Percentiles rank a stretch among this genome's conserved stretches.
Evolutionary conservation across 345 rosid species (phyloP).

Genomic region (Populus pruinosa): DNA sequence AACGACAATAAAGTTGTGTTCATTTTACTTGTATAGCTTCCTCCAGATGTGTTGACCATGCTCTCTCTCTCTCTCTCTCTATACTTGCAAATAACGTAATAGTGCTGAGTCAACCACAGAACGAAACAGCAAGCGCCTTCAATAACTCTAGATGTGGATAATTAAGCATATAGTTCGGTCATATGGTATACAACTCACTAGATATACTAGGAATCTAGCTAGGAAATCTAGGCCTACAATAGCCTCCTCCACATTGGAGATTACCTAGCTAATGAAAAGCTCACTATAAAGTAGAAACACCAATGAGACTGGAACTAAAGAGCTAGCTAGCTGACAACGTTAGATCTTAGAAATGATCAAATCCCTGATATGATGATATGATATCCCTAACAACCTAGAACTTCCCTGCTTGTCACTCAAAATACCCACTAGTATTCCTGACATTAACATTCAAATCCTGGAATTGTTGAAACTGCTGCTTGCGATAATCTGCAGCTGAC

Average conservation of each 20-base stretch:
- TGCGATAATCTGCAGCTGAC: conserved; percentile 25
- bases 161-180: too few species aligned
- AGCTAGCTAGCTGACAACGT: background rate
- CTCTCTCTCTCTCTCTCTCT: too few species aligned
- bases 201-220: too few species aligned
- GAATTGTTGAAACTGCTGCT: conserved; percentile 34
- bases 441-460: conserved; percentile 26
- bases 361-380: background rate
- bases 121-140: too few species aligned
- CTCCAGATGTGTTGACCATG: too few species aligned
- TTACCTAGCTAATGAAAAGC: background rate
- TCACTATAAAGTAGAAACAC: background rate
- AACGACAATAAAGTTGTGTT: too few species aligned
- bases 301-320: background rate
- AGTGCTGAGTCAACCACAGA: too few species aligned
- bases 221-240: too few species aligned
- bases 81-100: too few species aligned
- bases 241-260: background rate
- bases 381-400: background rate
- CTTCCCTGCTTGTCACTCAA: conserved; percentile 1
- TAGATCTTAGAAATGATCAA: conserved; percentile 6
- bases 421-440: conserved; percentile 5
- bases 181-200: too few species aligned
- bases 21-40: too few species aligned
- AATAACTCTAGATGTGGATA: too few species aligned